These are phyloP conservation scores for Metarhizium anisopliae DNA, from an alignment of 2,329 filamentous ascomycete species.

Conservation along the genomic window DNA sequence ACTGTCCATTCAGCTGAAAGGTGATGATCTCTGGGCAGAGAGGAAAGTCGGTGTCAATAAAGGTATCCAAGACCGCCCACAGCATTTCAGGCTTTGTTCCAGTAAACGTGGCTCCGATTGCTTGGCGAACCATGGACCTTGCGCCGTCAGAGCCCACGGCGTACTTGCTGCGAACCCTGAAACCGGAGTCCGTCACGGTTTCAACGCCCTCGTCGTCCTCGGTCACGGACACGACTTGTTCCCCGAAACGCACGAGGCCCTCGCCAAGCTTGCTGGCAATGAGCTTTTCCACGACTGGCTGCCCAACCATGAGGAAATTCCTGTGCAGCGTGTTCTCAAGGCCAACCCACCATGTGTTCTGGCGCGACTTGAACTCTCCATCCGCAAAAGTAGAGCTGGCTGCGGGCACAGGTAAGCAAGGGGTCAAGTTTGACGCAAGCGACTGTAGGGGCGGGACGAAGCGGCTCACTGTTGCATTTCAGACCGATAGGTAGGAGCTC, in stretches of 20 bases:
- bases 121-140: constrained; percentile 34
- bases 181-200: constrained; percentile 23
- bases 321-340: constrained; percentile 35
- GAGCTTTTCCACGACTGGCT: constrained; percentile 33
- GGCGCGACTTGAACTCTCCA: constrained; percentile 37
- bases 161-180: constrained; percentile 28
- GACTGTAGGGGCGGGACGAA: background rate
- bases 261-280: constrained; percentile 24
- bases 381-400: constrained; percentile 38
- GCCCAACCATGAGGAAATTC: constrained; percentile 42
- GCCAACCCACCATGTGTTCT: constrained; percentile 38
- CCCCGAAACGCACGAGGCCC: constrained; percentile 25
- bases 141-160: constrained; percentile 45
- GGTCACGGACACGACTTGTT: constrained; percentile 38
- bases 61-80: constrained; percentile 39
- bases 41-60: constrained; percentile 40
- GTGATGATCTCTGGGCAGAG: constrained; percentile 37
- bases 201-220: constrained; percentile 43
- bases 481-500: constrained; percentile 32
- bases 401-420: background rate
- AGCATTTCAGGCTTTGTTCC: constrained; percentile 41
- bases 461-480: constrained; percentile 37
- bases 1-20: constrained; percentile 34
- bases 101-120: constrained; percentile 29
- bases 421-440: background rate